Evolutionary conservation across 140 eudicot species (phyloP).

Genomic region (Stevia rebaudiana): DNA sequence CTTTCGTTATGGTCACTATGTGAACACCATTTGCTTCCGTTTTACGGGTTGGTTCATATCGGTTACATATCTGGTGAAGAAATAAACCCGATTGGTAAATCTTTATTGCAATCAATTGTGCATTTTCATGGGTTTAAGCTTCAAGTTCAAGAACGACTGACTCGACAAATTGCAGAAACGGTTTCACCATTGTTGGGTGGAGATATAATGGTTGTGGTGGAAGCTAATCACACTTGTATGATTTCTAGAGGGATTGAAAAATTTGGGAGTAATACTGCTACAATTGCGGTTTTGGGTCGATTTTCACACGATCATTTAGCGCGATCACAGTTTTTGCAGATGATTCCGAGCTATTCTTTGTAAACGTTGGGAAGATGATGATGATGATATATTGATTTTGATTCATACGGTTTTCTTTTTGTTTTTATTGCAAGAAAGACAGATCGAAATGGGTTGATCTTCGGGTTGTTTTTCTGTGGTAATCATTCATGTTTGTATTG

Average conservation of each 20-base stretch:
- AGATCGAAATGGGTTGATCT: background rate
- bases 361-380: constrained; percentile 15
- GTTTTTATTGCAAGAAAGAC: background rate
- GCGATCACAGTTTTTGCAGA: constrained; percentile 62
- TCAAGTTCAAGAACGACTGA: constrained; percentile 94
- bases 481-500: constrained; percentile 16
- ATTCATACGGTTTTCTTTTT: background rate
- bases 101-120: constrained; percentile 72
- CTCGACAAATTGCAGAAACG: constrained; percentile 89
- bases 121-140: constrained; percentile 88
- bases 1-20: constrained; percentile 85
- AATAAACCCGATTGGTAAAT: constrained; percentile 37
- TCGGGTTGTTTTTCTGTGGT: constrained; percentile 3
- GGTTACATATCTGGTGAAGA: constrained; percentile 54
- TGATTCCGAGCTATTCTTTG: constrained; percentile 43
- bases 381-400: constrained; percentile 11
- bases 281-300: constrained; percentile 84
- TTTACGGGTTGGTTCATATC: constrained; percentile 82
- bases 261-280: constrained; percentile 88
- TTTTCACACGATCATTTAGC: constrained; percentile 67
- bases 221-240: constrained; percentile 91
- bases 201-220: constrained; percentile 84
- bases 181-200: constrained; percentile 63
- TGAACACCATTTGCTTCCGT: constrained; percentile 95
- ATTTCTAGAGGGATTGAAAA: constrained; percentile 89